Evolutionary conservation across 306 rosid genomes (phyloP).

Genomic region (Geum urbanum): DNA sequence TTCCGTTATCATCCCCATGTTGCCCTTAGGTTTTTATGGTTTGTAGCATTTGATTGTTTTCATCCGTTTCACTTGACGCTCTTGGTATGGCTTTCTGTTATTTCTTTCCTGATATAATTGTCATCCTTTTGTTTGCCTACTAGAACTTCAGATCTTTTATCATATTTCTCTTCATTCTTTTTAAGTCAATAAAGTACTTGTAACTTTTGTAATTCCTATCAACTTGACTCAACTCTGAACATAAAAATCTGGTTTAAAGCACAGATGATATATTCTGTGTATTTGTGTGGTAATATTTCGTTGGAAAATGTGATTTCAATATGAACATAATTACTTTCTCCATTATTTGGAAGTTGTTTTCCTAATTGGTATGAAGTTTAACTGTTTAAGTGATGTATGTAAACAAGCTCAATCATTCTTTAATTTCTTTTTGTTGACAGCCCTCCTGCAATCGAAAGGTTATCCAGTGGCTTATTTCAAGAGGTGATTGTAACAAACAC

Average conservation of each 20-base stretch:
- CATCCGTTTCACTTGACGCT: conserved; percentile 4
- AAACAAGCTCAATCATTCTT: neutral
- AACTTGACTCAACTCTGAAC: neutral
- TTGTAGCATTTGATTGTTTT: neutral
- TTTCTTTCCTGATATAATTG: neutral
- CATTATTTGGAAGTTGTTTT: neutral
- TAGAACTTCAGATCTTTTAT: neutral
- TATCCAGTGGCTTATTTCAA: conserved; percentile 81
- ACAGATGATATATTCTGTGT: neutral
- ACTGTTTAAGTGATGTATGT: too few species aligned
- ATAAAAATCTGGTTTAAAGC: neutral
- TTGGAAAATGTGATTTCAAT: neutral
- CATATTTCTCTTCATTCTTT: neutral
- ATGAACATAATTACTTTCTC: neutral
- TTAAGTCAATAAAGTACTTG: neutral
- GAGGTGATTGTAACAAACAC: conserved; percentile 93
- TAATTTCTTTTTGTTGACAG: conserved; percentile 35
- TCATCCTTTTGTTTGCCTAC: neutral
- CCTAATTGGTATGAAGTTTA: neutral
- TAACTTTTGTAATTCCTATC: too few species aligned
- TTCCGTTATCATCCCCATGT: conserved; percentile 43
- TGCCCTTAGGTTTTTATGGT: conserved; percentile 62
- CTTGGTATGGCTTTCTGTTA: neutral
- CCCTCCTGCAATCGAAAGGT: conserved; percentile 90
- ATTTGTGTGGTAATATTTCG: neutral